phyloP scores from a whole-genome alignment of 148 eudicot genomes.

The Camellia sinensis region DNA sequence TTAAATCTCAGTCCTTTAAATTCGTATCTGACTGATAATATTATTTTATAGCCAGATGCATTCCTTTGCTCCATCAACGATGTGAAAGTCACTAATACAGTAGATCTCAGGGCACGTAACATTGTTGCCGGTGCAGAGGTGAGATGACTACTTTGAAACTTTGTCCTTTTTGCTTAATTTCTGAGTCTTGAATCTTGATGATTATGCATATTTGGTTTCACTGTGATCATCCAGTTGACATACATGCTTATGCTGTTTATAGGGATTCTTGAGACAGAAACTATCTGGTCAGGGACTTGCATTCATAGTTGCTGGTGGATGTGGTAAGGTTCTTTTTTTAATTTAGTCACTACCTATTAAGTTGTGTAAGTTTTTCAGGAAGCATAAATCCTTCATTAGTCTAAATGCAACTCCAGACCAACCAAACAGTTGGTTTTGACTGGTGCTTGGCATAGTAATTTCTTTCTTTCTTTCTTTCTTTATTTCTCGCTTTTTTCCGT shows the following conservation, averaged over 20 bases:
- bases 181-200: not conserved
- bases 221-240: not conserved
- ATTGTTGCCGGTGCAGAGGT: conserved; percentile 78
- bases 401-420: too few relatives aligned
- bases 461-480: not conserved
- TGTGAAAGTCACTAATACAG: conserved; percentile 76
- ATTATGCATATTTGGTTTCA: not conserved
- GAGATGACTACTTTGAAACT: conserved; percentile 15
- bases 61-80: conserved; percentile 94
- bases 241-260: conserved; percentile 27
- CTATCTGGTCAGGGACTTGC: conserved; percentile 96
- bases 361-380: too few relatives aligned
- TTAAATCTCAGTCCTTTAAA: conserved; percentile 2
- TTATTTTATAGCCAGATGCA: conserved; percentile 87
- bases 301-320: conserved; percentile 89
- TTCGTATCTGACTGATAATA: conserved; percentile 5
- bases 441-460: not conserved
- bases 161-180: not conserved
- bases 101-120: conserved; percentile 78
- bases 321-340: conserved; percentile 46
- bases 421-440: too few relatives aligned
- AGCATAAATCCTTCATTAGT: too few relatives aligned
- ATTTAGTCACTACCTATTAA: too few relatives aligned
- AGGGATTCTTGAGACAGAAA: conserved; percentile 92
- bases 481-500: too few relatives aligned